Conservation (phyloP, 768 basidiomycete species). For the Harrya chromipes region DNA sequence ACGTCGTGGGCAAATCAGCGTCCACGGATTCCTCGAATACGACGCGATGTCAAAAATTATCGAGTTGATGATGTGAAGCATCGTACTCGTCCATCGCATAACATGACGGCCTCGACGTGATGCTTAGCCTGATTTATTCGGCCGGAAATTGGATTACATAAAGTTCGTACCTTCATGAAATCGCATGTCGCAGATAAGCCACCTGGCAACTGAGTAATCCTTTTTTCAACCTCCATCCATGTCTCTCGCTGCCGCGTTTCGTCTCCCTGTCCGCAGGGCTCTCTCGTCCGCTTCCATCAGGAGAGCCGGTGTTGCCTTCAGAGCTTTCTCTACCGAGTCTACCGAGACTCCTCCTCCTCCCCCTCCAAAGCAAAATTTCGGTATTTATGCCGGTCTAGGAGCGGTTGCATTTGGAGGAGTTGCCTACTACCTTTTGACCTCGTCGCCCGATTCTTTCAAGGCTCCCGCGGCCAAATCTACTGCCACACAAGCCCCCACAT, state of each 20-base stretch:
- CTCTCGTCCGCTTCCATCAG: constrained; percentile 29
- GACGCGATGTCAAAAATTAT: too few relatives aligned
- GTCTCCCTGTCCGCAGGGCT: constrained; percentile 48
- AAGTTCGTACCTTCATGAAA: not conserved
- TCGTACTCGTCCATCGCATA: not conserved
- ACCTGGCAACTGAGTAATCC: constrained; percentile 5
- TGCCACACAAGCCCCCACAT: constrained; percentile 60
- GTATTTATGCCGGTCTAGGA: constrained; percentile 59
- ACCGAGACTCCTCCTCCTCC: constrained; percentile 44
- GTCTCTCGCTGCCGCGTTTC: constrained; percentile 52
- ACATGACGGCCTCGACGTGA: too few relatives aligned
- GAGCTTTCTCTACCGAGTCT: constrained; percentile 61
- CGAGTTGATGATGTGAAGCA: too few relatives aligned
- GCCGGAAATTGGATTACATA: constrained; percentile 15
- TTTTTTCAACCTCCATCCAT: constrained; percentile 34
- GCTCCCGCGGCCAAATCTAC: constrained; percentile 58
- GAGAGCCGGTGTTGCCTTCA: constrained; percentile 41
- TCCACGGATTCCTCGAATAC: too few relatives aligned
- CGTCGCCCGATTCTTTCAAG: constrained; percentile 43
- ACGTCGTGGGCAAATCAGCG: too few relatives aligned
- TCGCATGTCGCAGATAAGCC: constrained; percentile 8
- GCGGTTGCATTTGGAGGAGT: constrained; percentile 57
- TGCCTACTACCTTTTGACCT: constrained; percentile 60
- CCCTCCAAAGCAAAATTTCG: constrained; percentile 50
- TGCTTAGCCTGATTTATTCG: too few relatives aligned